phyloP scores from a whole-genome alignment of 306 rosid species.

The Phaseolus lunatus region DNA sequence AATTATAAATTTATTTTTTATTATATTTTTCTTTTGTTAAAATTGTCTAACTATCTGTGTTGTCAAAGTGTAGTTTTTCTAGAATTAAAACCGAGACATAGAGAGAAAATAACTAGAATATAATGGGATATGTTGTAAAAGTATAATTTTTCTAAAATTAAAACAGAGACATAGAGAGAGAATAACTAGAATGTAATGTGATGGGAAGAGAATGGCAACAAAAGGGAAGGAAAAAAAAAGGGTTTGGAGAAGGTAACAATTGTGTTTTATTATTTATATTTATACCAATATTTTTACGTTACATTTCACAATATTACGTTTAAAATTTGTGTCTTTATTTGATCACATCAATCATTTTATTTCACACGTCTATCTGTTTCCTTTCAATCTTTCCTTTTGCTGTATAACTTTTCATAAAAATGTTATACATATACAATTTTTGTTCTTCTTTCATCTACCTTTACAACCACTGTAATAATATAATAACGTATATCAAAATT shows the following conservation, averaged over 20 bases:
- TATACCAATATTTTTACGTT: neutral
- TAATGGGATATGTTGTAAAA: no score
- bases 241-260: neutral
- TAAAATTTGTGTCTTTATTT: neutral
- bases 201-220: neutral
- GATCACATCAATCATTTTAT: neutral
- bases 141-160: no score
- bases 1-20: no score
- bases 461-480: no score
- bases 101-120: no score
- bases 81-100: no score
- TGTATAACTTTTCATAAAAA: neutral
- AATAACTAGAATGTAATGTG: neutral
- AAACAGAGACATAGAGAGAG: no score
- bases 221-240: neutral
- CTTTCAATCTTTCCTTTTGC: neutral
- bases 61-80: no score
- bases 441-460: no score
- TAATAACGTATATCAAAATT: no score
- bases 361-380: neutral
- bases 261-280: neutral
- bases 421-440: neutral
- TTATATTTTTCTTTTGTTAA: no score
- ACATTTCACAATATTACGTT: neutral
- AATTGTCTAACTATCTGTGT: no score